Base-by-base conservation (phyloP, 2,329 filamentous ascomycete genomes). In the Pseudocercospora fijiensis region DNA sequence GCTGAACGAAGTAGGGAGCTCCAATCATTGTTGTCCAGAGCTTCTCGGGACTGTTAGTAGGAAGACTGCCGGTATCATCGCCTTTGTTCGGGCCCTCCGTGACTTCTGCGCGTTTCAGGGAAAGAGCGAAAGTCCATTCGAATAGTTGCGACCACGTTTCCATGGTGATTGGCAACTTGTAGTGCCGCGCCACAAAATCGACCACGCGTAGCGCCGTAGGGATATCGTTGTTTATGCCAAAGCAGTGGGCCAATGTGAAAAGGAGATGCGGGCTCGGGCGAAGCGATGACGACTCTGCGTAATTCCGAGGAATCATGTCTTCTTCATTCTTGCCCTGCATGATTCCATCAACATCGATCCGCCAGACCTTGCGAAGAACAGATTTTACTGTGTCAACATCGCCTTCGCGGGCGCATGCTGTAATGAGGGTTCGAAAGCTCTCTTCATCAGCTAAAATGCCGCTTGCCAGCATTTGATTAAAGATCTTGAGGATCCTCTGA, bases 141-240 rank as follows among this genome's bases (percentile, higher is more conserved):
- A 93, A 79, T 2, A 94, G 76, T 60, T 88, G 84, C 7, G 82
- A 80, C 90, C 91, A 94, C 18, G 86, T 81, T 4, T 80, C 73
- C 6, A 73, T 70, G 0, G 85, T 77, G 41, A 94, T 85, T 0
- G 78, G 66, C 24, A 94, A 77, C 1, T 78, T 67, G 75, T 89
- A 90, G 6, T 79, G 78, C 1, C 77, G 77, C 0, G 90, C 88
- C 55, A 93, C 74, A 13, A 53, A 53, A 28, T 53, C 83, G 11
- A 92, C 77, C 0, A 89, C 71, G 45, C 84, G 81, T 26, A 88
- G 72, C 11, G 86, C 89, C 1, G 82, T 79, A 0, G 80, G 73
- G 3, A 92, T 80, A 60, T 88, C 81, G 55, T 84, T 87, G 75
- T 88, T 90, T 65, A 82, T 83, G n/a, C 88, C 85, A 66, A 88